These are phyloP conservation scores for Venturiaceae sp. DNA, from an alignment of 2,329 filamentous ascomycete genomes.

Conservation along the genomic window DNA sequence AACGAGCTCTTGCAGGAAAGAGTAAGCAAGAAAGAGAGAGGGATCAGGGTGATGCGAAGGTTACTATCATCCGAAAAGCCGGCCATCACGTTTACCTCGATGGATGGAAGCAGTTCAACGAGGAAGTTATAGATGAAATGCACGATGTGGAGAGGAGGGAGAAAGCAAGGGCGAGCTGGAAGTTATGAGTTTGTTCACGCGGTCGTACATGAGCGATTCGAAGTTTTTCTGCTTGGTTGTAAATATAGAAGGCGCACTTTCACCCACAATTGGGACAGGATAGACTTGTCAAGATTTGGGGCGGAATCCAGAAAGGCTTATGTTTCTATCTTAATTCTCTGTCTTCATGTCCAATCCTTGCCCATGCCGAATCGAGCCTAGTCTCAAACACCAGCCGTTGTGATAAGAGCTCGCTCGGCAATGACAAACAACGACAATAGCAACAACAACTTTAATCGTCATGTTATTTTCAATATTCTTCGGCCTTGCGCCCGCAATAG, in stretches of 20 bases:
- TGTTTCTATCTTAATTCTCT: too few species aligned
- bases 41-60: slow-evolving; percentile 71
- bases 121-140: slow-evolving; percentile 57
- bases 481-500: background rate
- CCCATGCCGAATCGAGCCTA: too few species aligned
- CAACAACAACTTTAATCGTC: background rate
- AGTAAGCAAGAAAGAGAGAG: slow-evolving; percentile 56
- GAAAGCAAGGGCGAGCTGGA: background rate
- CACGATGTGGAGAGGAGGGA: slow-evolving; percentile 43
- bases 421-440: background rate
- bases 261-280: too few species aligned
- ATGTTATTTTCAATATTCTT: background rate
- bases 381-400: too few species aligned
- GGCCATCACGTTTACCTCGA: slow-evolving; percentile 67
- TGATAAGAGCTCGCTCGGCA: background rate
- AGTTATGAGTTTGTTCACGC: background rate
- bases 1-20: slow-evolving; percentile 41
- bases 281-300: too few species aligned
- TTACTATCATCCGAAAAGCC: slow-evolving; percentile 64
- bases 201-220: background rate
- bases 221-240: too few species aligned
- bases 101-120: slow-evolving; percentile 60
- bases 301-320: too few species aligned
- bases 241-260: too few species aligned
- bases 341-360: too few species aligned